phyloP scores from a whole-genome alignment of 495 filamentous ascomycete species.

The Aspergillus sclerotiicarbonarius region DNA sequence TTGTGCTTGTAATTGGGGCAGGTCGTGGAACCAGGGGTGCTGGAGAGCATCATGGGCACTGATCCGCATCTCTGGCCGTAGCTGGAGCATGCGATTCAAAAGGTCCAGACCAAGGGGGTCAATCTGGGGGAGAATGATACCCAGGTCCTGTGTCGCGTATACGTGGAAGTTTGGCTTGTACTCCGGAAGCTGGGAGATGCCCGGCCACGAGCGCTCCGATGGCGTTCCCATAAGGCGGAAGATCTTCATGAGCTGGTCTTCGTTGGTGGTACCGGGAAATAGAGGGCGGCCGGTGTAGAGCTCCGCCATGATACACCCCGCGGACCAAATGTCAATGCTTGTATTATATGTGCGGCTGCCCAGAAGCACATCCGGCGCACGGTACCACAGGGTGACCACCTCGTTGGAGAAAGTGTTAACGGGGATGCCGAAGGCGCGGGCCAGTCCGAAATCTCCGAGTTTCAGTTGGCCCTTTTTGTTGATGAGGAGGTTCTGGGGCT shows the following conservation, averaged over 20 bases:
- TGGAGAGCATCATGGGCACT: slow-evolving; percentile 78
- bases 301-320: slow-evolving; percentile 97
- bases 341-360: slow-evolving; percentile 93
- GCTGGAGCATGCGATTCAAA: slow-evolving; percentile 83
- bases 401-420: slow-evolving; percentile 99
- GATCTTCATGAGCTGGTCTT: slow-evolving; percentile 92
- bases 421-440: slow-evolving; percentile 90
- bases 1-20: slow-evolving; percentile 51
- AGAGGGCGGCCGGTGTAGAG: slow-evolving; percentile 93
- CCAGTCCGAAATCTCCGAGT: slow-evolving; percentile 92
- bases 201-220: slow-evolving; percentile 88
- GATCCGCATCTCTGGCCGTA: slow-evolving; percentile 88
- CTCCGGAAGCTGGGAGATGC: slow-evolving; percentile 84
- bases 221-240: slow-evolving; percentile 97
- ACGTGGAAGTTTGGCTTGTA: slow-evolving; percentile 93
- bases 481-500: slow-evolving; percentile 93
- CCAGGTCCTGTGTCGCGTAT: slow-evolving; percentile 89
- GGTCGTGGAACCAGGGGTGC: slow-evolving; percentile 86
- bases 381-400: slow-evolving; percentile 95
- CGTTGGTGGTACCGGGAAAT: slow-evolving; percentile 94
- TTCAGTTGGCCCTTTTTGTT: slow-evolving; percentile 90
- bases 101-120: slow-evolving; percentile 83
- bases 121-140: slow-evolving; percentile 83
- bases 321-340: slow-evolving; percentile 97
- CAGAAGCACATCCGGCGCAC: slow-evolving; percentile 88